Evolutionary conservation across 108 stramenopile genomes (phyloP).

Genomic region (Fragilariopsis cylindrus): DNA sequence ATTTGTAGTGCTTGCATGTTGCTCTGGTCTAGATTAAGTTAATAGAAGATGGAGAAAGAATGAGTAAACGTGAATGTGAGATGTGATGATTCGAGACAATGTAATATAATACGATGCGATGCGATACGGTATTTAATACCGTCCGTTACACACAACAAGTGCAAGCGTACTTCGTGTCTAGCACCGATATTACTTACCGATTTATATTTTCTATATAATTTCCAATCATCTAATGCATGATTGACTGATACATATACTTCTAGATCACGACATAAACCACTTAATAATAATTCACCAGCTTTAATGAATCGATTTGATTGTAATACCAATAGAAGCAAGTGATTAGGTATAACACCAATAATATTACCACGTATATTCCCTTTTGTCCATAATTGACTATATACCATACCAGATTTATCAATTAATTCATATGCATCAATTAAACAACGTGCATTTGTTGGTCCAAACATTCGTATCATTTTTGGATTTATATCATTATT

Average conservation of each 20-base stretch:
- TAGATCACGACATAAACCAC: slow-evolving; percentile 28
- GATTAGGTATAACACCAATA: slow-evolving; percentile 31
- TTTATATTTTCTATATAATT: slow-evolving; percentile 12
- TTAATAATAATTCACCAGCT: slow-evolving; percentile 24
- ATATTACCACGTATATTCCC: slow-evolving; percentile 35
- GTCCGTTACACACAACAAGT: too few species aligned
- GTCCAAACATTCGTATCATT: slow-evolving; percentile 27
- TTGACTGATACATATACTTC: slow-evolving; percentile 27
- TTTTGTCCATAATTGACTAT: slow-evolving; percentile 35
- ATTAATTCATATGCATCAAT: slow-evolving; percentile 26
- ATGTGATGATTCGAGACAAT: too few species aligned
- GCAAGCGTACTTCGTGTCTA: too few species aligned
- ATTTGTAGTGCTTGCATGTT: slow-evolving; percentile 26
- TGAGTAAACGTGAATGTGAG: too few species aligned
- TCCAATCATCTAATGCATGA: slow-evolving; percentile 26
- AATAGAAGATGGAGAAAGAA: too few species aligned
- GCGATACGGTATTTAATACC: too few species aligned
- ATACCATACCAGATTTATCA: slow-evolving; percentile 42
- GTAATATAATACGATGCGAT: too few species aligned
- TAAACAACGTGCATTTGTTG: slow-evolving; percentile 24
- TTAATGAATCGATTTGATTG: slow-evolving; percentile 32
- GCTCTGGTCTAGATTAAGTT: not conserved
- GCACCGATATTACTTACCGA: slow-evolving; percentile 5
- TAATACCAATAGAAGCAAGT: slow-evolving; percentile 31
- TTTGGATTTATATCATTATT: not conserved